phyloP scores from a whole-genome alignment of 2,329 filamentous ascomycete species.

The Claviceps digitariae region DNA sequence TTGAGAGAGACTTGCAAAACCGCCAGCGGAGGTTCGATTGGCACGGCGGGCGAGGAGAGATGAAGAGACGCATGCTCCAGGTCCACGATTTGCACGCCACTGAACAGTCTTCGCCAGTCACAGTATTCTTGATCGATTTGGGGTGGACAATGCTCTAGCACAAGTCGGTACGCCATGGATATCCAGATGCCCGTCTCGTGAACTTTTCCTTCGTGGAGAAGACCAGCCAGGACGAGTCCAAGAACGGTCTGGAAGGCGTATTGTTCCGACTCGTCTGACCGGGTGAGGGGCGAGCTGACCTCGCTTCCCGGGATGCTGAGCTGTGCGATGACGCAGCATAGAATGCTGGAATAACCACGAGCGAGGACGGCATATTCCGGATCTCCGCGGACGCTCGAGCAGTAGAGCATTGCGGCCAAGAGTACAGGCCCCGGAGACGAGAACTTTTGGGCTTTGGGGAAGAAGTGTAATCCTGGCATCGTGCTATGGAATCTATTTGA shows the following conservation, averaged over 20 bases:
- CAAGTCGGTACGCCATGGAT: slow-evolving; percentile 26
- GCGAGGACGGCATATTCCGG: slow-evolving; percentile 21
- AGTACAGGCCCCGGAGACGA: slow-evolving; percentile 28
- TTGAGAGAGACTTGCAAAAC: slow-evolving; percentile 22
- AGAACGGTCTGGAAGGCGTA: slow-evolving; percentile 29
- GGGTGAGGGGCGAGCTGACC: slow-evolving; percentile 13
- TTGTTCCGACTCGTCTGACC: slow-evolving; percentile 17
- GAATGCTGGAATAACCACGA: slow-evolving; percentile 23
- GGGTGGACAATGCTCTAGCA: slow-evolving; percentile 26
- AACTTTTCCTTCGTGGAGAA: slow-evolving; percentile 27
- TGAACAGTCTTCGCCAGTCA: slow-evolving; percentile 28
- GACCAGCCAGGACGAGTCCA: slow-evolving; percentile 26
- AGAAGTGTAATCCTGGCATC: slow-evolving; percentile 30
- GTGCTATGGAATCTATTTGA: slow-evolving; percentile 26
- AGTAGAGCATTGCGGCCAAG: slow-evolving; percentile 30
- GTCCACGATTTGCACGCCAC: slow-evolving; percentile 27
- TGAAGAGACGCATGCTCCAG: slow-evolving; percentile 29
- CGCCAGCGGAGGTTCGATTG: slow-evolving; percentile 23
- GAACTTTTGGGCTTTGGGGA: slow-evolving; percentile 28
- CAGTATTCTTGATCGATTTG: slow-evolving; percentile 21
- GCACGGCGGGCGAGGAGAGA: slow-evolving; percentile 26
- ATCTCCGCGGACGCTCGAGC: slow-evolving; percentile 20
- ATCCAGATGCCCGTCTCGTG: slow-evolving; percentile 30
- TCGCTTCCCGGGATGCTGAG: slow-evolving; percentile 22
- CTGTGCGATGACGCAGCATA: slow-evolving; percentile 26